Conservation (phyloP, 129 eudicot species). For the Tagetes patula region DNA sequence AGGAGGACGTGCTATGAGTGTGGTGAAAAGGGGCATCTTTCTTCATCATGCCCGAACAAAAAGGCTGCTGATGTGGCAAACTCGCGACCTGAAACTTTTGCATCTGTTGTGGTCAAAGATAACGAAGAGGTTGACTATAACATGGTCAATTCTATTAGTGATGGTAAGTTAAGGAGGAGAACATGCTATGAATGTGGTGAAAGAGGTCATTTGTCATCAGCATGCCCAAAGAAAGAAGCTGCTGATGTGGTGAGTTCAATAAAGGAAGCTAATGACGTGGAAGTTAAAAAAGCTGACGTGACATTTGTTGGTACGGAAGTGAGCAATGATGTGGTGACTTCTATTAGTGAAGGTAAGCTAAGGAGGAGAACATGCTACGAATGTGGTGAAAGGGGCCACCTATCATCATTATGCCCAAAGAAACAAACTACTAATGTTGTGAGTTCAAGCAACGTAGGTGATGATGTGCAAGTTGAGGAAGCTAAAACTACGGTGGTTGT, state of each 20-base stretch:
- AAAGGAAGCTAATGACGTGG: constrained; percentile 13
- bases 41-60: constrained; percentile 58
- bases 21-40: constrained; percentile 73
- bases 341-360: constrained; percentile 45
- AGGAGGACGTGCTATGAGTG: constrained; percentile 65
- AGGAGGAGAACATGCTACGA: constrained; percentile 54
- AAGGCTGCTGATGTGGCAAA: constrained; percentile 26
- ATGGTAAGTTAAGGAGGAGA: constrained; percentile 50
- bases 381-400: constrained; percentile 60
- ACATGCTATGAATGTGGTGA: constrained; percentile 71
- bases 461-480: constrained; percentile 22
- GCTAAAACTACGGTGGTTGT: constrained; percentile 17
- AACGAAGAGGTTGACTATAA: constrained; percentile 18
- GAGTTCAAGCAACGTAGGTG: background rate
- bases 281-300: constrained; percentile 14
- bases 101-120: background rate
- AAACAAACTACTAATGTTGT: constrained; percentile 21
- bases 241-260: constrained; percentile 33
- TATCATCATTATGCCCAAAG: constrained; percentile 35
- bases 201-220: constrained; percentile 59
- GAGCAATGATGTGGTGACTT: constrained; percentile 10
- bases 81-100: background rate
- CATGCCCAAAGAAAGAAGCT: constrained; percentile 53
- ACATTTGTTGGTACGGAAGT: constrained; percentile 15
- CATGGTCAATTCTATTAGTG: constrained; percentile 17